Evolutionary conservation across 2,329 filamentous ascomycete species (phyloP).

Genomic region (Fusarium pseudoanthophilum): DNA sequence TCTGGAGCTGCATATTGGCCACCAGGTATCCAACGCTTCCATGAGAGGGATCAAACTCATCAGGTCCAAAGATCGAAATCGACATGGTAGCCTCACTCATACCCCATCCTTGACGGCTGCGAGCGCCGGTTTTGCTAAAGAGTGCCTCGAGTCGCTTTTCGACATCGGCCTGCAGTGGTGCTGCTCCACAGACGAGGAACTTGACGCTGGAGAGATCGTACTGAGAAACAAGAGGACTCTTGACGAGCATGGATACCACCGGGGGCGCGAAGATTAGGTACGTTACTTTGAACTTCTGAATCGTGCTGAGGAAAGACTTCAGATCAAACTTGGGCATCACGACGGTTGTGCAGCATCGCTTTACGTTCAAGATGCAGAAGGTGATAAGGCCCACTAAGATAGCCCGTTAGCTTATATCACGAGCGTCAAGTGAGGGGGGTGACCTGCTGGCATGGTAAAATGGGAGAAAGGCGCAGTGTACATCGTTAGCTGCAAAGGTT

Average conservation of each 20-base stretch:
- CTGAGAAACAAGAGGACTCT: not conserved
- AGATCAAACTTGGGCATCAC: conserved; percentile 3
- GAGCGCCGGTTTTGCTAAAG: not conserved
- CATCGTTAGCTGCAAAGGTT: not conserved
- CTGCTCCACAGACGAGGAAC: conserved; percentile 2
- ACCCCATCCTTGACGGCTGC: conserved; percentile 3
- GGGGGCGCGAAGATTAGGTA: not conserved
- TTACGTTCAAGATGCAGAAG: conserved; percentile 1
- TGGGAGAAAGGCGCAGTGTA: conserved; percentile 5
- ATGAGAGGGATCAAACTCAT: conserved; percentile 5
- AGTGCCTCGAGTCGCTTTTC: conserved; percentile 1
- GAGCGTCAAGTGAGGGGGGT: not conserved
- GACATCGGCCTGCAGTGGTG: not conserved
- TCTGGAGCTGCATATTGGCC: not conserved
- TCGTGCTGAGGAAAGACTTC: not conserved
- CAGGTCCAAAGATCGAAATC: not conserved
- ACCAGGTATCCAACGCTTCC: conserved; percentile 5
- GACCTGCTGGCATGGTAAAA: conserved; percentile 14
- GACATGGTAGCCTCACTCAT: conserved; percentile 17
- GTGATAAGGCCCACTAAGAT: not conserved
- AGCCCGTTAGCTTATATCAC: rapidly evolving
- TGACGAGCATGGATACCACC: conserved; percentile 4
- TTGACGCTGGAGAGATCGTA: conserved; percentile 6
- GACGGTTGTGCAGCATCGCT: not conserved
- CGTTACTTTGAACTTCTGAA: conserved; percentile 1